phyloP scores from a whole-genome alignment of 345 rosid species.

The Lepidium didymum region DNA sequence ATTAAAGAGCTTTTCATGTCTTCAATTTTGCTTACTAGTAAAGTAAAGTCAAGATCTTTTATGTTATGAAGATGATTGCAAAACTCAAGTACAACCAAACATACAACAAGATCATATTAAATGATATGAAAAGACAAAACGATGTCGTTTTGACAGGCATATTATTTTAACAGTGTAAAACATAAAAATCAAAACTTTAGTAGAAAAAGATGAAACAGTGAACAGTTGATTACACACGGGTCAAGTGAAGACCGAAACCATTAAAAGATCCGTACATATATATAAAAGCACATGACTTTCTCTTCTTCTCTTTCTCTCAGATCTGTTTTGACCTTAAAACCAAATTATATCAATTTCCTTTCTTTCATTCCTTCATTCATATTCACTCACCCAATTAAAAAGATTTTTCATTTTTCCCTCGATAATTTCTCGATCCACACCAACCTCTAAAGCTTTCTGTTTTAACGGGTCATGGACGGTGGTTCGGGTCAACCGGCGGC shows the following conservation, averaged over 20 bases:
- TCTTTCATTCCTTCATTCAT: not conserved
- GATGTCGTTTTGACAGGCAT: no score
- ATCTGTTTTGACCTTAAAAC: slow-evolving; percentile 23
- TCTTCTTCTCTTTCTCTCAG: slow-evolving; percentile 12
- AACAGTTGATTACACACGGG: slow-evolving; percentile 12
- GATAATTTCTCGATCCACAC: not conserved
- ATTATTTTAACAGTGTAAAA: not conserved
- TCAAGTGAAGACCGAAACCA: slow-evolving; percentile 20
- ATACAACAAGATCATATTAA: not conserved
- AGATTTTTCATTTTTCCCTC: slow-evolving; percentile 6
- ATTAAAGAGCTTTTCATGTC: no score
- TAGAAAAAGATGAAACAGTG: not conserved
- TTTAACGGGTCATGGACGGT: slow-evolving; percentile 35
- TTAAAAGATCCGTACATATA: not conserved
- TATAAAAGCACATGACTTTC: slow-evolving; percentile 12
- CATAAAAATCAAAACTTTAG: not conserved
- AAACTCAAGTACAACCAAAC: not conserved
- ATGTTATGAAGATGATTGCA: not conserved
- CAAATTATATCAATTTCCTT: not conserved
- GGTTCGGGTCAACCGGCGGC: slow-evolving; percentile 45
- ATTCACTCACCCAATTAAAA: not conserved
- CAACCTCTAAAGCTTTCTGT: not conserved
- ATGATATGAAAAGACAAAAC: no score
- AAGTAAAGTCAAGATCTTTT: not conserved
- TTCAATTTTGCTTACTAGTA: not conserved